A percentile compares a stretch with the other conserved stretches of the same genome.
phyloP scores from a whole-genome alignment of 345 rosid species.

The Acer negundo region DNA sequence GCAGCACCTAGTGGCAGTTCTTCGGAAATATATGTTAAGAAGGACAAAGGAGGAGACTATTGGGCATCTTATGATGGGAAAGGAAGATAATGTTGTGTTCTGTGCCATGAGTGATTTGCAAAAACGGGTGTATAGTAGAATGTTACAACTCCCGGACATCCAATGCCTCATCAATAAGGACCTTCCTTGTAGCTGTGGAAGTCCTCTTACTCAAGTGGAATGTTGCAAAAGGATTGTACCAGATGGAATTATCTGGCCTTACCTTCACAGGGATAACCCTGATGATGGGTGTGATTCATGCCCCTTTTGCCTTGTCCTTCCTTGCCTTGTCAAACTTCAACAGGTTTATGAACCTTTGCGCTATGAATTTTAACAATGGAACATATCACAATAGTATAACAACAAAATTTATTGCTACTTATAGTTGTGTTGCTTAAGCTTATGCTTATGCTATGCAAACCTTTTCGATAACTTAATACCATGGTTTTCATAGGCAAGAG shows the following conservation, averaged over 20 bases:
- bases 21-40: conserved; percentile 78
- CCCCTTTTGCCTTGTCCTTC: conserved; percentile 94
- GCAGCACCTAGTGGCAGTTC: conserved; percentile 68
- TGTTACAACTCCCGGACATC: conserved; percentile 79
- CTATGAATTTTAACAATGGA: too few relatives aligned
- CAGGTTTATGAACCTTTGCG: conserved; percentile 45
- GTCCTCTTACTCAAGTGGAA: conserved; percentile 86
- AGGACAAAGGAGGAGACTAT: conserved; percentile 98
- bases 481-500: background rate
- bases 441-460: background rate
- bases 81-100: conserved; percentile 94
- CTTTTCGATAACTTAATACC: background rate
- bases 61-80: conserved; percentile 96
- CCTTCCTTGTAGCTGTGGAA: conserved; percentile 81
- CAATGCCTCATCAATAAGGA: conserved; percentile 93
- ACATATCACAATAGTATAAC: background rate
- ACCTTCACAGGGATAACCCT: conserved; percentile 76
- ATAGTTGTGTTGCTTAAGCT: background rate
- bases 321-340: conserved; percentile 86
- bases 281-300: conserved; percentile 97
- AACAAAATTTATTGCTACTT: background rate
- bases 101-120: conserved; percentile 94
- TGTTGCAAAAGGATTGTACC: conserved; percentile 90
- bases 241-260: conserved; percentile 87
- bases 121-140: conserved; percentile 77